These are phyloP conservation scores for Acer campestre DNA, from an alignment of 345 rosid genomes.

Conservation along the genomic window DNA sequence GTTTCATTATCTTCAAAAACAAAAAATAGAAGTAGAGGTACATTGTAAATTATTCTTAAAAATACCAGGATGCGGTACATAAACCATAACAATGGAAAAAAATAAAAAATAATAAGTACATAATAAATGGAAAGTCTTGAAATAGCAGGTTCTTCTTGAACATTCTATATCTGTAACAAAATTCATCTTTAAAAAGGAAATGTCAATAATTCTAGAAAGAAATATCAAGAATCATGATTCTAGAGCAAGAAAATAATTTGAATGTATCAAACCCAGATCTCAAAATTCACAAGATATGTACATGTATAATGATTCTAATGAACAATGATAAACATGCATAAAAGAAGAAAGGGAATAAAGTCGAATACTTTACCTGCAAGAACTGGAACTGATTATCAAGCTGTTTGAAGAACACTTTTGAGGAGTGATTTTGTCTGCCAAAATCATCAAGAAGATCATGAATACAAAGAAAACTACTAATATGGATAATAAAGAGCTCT, in stretches of 20 bases:
- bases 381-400: not conserved
- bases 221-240: not conserved
- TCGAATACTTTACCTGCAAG: slow-evolving; percentile 30
- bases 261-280: slow-evolving; percentile 26
- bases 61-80: not conserved
- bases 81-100: not conserved
- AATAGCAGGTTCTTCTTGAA: not conserved
- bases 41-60: not conserved
- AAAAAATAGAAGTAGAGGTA: not conserved
- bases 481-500: not conserved
- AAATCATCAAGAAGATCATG: slow-evolving; percentile 8
- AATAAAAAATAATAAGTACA: not conserved
- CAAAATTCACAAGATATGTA: slow-evolving; percentile 14
- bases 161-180: not conserved
- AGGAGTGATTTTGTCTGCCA: slow-evolving; percentile 18
- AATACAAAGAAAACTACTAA: not conserved
- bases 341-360: not conserved
- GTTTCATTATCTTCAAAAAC: slow-evolving; percentile 4
- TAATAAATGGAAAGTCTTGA: not conserved
- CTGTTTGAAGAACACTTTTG: slow-evolving; percentile 3
- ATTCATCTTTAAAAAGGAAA: not conserved
- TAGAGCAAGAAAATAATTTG: slow-evolving; percentile 5
- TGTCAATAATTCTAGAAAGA: not conserved
- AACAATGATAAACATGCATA: not conserved
- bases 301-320: not conserved